Evolutionary conservation across 306 rosid species (phyloP).

Genomic region (Lathyrus tuberosus): DNA sequence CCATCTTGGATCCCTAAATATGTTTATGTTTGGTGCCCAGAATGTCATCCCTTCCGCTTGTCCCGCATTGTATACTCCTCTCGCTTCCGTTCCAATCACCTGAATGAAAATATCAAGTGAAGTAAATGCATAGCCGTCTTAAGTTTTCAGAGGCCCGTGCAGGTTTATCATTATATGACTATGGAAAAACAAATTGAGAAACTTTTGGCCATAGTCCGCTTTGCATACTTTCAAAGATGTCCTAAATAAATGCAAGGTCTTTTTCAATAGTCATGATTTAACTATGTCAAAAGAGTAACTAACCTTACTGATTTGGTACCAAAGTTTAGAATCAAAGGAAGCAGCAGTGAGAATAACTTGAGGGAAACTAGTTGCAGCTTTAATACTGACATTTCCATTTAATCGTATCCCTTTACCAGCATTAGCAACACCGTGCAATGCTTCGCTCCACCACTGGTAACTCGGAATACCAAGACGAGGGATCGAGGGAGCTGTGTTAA

Average conservation of each 20-base stretch:
- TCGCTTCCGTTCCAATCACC: constrained; percentile 78
- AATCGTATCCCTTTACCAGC: constrained; percentile 61
- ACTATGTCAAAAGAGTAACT: neutral
- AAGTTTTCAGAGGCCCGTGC: too few species aligned
- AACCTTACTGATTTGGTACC: constrained; percentile 83
- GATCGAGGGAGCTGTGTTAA: constrained; percentile 75
- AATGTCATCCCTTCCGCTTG: constrained; percentile 85
- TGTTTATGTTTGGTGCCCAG: constrained; percentile 95
- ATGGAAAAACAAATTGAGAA: too few species aligned
- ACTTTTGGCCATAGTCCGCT: too few species aligned
- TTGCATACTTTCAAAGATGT: too few species aligned
- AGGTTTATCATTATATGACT: too few species aligned
- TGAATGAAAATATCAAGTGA: too few species aligned
- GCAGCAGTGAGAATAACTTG: constrained; percentile 95
- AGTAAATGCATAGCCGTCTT: too few species aligned
- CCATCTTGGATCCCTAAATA: constrained; percentile 95
- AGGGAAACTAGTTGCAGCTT: constrained; percentile 81
- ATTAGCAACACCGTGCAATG: constrained; percentile 73
- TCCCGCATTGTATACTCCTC: constrained; percentile 82
- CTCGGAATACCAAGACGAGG: constrained; percentile 85
- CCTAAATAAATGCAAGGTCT: too few species aligned
- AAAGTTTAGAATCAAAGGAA: constrained; percentile 68
- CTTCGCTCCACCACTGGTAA: constrained; percentile 93
- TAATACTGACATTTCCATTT: constrained; percentile 43
- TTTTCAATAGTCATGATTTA: too few species aligned